phyloP scores from a whole-genome alignment of 1,284 basidiomycete genomes.

The Tylopilus orsonianus region DNA sequence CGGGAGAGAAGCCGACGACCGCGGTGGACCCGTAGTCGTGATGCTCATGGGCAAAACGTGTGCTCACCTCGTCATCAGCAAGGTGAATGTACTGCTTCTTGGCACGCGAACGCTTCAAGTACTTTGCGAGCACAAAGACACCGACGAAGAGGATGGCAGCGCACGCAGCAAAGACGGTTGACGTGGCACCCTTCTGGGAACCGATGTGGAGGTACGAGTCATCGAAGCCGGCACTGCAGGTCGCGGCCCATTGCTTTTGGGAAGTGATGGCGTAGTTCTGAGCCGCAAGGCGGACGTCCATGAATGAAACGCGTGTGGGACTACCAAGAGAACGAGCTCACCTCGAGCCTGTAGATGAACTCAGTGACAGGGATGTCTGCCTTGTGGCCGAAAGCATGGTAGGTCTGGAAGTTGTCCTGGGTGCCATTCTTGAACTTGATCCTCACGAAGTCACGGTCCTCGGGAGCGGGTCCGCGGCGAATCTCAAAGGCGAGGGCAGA shows the following conservation, averaged over 20 bases:
- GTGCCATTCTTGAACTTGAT: slow-evolving; percentile 88
- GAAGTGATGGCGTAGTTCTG: slow-evolving; percentile 66
- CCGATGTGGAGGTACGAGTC: slow-evolving; percentile 38
- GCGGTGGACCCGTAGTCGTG: slow-evolving; percentile 14
- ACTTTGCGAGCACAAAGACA: slow-evolving; percentile 42
- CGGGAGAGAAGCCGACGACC: slow-evolving; percentile 3
- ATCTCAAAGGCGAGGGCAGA: slow-evolving; percentile 80
- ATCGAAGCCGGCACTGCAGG: slow-evolving; percentile 44
- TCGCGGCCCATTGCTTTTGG: slow-evolving; percentile 66
- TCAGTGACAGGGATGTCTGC: slow-evolving; percentile 73
- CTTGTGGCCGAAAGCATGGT: slow-evolving; percentile 69
- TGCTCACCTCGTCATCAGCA: slow-evolving; percentile 59
- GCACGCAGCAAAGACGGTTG: slow-evolving; percentile 45
- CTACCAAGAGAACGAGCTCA: slow-evolving; percentile 59
- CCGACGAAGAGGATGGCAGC: slow-evolving; percentile 47
- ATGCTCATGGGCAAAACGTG: slow-evolving; percentile 5
- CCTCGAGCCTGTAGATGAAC: slow-evolving; percentile 76
- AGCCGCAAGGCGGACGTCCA: slow-evolving; percentile 2
- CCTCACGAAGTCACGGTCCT: slow-evolving; percentile 74
- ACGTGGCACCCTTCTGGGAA: slow-evolving; percentile 34
- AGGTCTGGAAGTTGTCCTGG: slow-evolving; percentile 50
- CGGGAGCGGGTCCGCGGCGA: slow-evolving; percentile 68
- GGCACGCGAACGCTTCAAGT: slow-evolving; percentile 44
- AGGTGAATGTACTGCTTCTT: slow-evolving; percentile 51
- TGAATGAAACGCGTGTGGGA: slow-evolving; percentile 1